phyloP scores from a whole-genome alignment of 2,329 filamentous ascomycete species.

The Xylaria arbuscula region DNA sequence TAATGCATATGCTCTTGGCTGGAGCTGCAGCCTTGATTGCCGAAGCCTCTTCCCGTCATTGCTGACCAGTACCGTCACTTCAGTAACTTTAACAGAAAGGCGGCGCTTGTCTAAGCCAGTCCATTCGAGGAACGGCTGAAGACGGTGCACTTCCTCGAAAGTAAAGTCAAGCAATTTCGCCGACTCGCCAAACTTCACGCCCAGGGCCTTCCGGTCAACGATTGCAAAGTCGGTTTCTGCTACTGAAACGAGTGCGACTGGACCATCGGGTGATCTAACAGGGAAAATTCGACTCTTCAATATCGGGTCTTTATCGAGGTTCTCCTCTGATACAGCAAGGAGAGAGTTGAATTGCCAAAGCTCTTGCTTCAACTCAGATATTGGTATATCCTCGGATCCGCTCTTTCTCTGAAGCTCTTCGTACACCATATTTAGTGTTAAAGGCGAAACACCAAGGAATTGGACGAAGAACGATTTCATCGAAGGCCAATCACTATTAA shows the following conservation, averaged over 20 bases:
- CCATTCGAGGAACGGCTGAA: conserved; percentile 53
- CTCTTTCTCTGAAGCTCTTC: conserved; percentile 47
- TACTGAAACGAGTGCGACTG: conserved; percentile 28
- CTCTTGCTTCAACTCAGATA: conserved; percentile 46
- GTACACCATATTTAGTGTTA: conserved; percentile 49
- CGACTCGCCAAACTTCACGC: conserved; percentile 43
- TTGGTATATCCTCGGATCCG: conserved; percentile 9
- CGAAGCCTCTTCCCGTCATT: conserved; percentile 41
- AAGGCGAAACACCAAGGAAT: conserved; percentile 45
- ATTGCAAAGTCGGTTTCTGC: conserved; percentile 49
- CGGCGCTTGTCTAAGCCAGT: conserved; percentile 47
- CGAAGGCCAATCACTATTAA: conserved; percentile 47
- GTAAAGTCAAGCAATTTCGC: conserved; percentile 53
- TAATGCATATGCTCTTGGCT: conserved; percentile 17
- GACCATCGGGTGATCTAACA: conserved; percentile 38
- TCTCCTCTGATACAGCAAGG: conserved; percentile 36
- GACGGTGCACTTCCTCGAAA: conserved; percentile 47
- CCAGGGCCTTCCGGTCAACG: conserved; percentile 49
- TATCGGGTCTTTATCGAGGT: background rate
- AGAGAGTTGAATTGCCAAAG: conserved; percentile 52
- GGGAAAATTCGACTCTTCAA: conserved; percentile 42
- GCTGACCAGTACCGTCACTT: conserved; percentile 47
- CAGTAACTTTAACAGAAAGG: conserved; percentile 50
- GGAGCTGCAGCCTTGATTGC: conserved; percentile 1
- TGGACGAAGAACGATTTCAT: conserved; percentile 49